Percentiles rank a stretch among this genome's conserved stretches.
Conservation (phyloP, 306 rosid species). For the Benincasa hispida region DNA sequence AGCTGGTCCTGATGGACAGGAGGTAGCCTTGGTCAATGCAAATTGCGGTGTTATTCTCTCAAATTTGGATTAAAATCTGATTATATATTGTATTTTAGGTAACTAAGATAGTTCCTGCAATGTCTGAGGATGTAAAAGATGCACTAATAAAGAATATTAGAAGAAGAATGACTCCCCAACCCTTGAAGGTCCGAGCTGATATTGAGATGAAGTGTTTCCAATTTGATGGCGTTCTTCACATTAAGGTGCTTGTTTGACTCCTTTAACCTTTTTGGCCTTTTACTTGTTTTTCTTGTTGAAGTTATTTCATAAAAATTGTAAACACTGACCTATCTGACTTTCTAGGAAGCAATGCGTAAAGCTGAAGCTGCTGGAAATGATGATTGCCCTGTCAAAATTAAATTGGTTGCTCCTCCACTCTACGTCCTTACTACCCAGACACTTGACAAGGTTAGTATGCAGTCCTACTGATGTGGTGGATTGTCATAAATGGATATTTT, state of each 20-base stretch:
- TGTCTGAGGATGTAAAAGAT: constrained; percentile 79
- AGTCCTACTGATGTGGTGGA: neutral
- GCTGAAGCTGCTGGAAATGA: constrained; percentile 94
- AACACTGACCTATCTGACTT: neutral
- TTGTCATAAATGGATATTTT: neutral
- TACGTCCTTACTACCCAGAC: constrained; percentile 95
- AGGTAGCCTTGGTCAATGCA: constrained; percentile 33
- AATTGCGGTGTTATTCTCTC: neutral
- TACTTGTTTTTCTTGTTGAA: constrained; percentile 1
- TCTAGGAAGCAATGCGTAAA: constrained; percentile 84
- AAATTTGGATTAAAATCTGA: neutral
- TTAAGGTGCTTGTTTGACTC: constrained; percentile 39
- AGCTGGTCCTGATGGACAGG: constrained; percentile 79
- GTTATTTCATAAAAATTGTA: neutral
- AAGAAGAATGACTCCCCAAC: constrained; percentile 96
- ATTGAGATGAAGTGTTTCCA: constrained; percentile 95
- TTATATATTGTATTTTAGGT: constrained; percentile 26
- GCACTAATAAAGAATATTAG: constrained; percentile 64
- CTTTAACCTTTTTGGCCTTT: neutral
- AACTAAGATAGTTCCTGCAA: constrained; percentile 75
- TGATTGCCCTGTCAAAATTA: constrained; percentile 94
- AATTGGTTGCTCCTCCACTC: constrained; percentile 94
- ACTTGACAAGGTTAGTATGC: constrained; percentile 83
- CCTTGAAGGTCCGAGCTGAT: constrained; percentile 91
- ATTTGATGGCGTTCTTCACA: constrained; percentile 94